Percentiles rank a stretch among this genome's conserved stretches.
Evolutionary conservation across 371 early-diverging fungal species (phyloP).

Genomic region (Mucor indicus): DNA sequence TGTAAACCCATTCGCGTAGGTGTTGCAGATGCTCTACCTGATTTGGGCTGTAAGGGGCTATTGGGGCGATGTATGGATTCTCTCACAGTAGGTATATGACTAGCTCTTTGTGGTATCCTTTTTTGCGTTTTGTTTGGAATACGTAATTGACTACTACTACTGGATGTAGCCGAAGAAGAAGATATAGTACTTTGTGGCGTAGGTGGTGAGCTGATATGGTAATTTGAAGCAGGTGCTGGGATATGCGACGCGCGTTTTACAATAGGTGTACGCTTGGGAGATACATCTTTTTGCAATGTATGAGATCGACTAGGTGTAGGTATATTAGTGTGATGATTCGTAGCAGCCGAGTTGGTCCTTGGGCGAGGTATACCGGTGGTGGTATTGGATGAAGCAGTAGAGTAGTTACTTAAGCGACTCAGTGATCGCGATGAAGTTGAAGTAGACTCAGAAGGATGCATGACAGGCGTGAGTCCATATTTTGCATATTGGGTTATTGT

Average conservation of each 20-base stretch:
- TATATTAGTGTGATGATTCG: constrained; percentile 8
- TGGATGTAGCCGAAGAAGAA: constrained; percentile 18
- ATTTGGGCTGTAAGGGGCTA: constrained; percentile 2
- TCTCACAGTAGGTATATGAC: constrained; percentile 36
- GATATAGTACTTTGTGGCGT: constrained; percentile 27
- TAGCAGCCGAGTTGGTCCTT: constrained; percentile 4
- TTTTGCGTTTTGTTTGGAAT: constrained; percentile 5
- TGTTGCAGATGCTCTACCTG: constrained; percentile 4
- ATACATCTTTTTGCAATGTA: constrained; percentile 7
- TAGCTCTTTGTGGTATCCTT: constrained; percentile 24
- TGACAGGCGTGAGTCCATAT: constrained; percentile 35
- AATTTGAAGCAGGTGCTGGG: constrained; percentile 31
- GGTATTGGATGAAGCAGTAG: constrained; percentile 29
- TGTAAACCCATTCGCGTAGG: constrained; percentile 16
- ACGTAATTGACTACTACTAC: constrained; percentile 9
- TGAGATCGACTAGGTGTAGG: constrained; percentile 22
- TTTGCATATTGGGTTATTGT: constrained; percentile 38
- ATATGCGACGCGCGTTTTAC: constrained; percentile 48
- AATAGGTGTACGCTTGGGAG: constrained; percentile 17
- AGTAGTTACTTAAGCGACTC: constrained; percentile 42
- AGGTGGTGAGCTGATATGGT: constrained; percentile 12
- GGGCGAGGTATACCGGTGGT: constrained; percentile 23
- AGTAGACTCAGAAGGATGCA: constrained; percentile 36
- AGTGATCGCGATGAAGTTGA: constrained; percentile 40
- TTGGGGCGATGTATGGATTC: constrained; percentile 14